These are phyloP conservation scores for Capniomyces stellatus DNA, from an alignment of 371 early-diverging fungal species.

Conservation along the genomic window DNA sequence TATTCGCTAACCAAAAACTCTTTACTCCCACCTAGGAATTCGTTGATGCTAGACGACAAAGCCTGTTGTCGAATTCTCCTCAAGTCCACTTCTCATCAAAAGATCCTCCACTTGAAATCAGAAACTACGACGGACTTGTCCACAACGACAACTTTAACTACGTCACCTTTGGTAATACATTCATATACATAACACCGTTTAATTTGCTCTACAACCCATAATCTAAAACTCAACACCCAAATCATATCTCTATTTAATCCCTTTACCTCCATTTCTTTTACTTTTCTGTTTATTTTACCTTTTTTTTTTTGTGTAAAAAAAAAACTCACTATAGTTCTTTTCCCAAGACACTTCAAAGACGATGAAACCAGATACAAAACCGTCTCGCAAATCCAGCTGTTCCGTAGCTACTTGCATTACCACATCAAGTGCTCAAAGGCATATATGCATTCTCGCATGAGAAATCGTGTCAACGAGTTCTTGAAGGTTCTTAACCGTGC, in stretches of 20 bases:
- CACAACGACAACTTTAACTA: too few relatives aligned
- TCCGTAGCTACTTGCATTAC: slow-evolving; percentile 96
- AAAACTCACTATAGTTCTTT: slow-evolving; percentile 46
- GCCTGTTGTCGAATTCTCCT: slow-evolving; percentile 81
- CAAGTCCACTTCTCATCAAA: slow-evolving; percentile 40
- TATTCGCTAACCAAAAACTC: too few relatives aligned
- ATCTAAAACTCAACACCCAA: too few relatives aligned
- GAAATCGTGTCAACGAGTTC: slow-evolving; percentile 85
- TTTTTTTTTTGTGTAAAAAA: background rate
- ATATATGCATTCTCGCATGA: slow-evolving; percentile 96
- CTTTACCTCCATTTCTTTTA: too few relatives aligned
- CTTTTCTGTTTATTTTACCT: too few relatives aligned
- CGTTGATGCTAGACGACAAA: slow-evolving; percentile 87
- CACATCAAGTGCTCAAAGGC: slow-evolving; percentile 98
- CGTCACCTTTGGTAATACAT: too few relatives aligned
- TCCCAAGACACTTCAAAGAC: slow-evolving; percentile 70
- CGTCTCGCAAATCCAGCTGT: slow-evolving; percentile 82
- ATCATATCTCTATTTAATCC: too few relatives aligned
- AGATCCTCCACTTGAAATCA: too few relatives aligned
- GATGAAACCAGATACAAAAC: slow-evolving; percentile 63
- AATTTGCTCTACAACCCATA: too few relatives aligned
- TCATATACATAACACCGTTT: too few relatives aligned
- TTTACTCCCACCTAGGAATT: too few relatives aligned
- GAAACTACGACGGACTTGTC: too few relatives aligned
- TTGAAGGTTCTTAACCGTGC: slow-evolving; percentile 95